Evolutionary conservation across 2,329 filamentous ascomycete species (phyloP).

Genomic region (Elsinoe arachidis): DNA sequence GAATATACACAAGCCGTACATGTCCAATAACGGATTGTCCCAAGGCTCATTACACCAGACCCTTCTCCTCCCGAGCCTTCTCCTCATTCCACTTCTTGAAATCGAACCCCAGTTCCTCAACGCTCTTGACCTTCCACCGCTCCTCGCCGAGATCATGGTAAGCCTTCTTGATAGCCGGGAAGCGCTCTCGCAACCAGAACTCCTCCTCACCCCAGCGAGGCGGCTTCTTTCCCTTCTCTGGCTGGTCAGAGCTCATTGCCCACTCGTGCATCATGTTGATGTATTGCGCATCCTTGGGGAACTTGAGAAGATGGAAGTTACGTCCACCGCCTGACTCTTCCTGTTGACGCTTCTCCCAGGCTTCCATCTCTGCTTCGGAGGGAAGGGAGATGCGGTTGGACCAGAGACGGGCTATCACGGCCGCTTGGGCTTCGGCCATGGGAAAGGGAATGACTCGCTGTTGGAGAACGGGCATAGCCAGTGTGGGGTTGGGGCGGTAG

Average conservation of each 20-base stretch:
- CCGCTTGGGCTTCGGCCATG: slow-evolving; percentile 67
- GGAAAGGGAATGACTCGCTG: slow-evolving; percentile 87
- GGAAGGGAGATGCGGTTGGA: slow-evolving; percentile 62
- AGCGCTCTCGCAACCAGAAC: slow-evolving; percentile 62
- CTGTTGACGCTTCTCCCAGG: slow-evolving; percentile 51
- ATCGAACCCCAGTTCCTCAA: slow-evolving; percentile 59
- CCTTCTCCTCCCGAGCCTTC: slow-evolving; percentile 18
- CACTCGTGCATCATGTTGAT: slow-evolving; percentile 62
- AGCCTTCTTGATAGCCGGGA: slow-evolving; percentile 59
- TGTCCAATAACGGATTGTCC: no score
- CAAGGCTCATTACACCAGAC: slow-evolving; percentile 8
- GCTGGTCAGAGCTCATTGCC: slow-evolving; percentile 39
- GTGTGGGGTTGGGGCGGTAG: slow-evolving; percentile 63
- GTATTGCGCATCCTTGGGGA: slow-evolving; percentile 57
- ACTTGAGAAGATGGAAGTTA: slow-evolving; percentile 47
- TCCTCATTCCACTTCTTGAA: slow-evolving; percentile 26
- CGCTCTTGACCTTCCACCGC: slow-evolving; percentile 47
- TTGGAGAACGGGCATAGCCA: slow-evolving; percentile 67
- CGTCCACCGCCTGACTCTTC: slow-evolving; percentile 39
- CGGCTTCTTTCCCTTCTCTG: slow-evolving; percentile 53
- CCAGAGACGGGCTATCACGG: slow-evolving; percentile 69
- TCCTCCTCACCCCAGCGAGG: slow-evolving; percentile 63
- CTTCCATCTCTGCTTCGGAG: slow-evolving; percentile 51
- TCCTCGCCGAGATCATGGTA: slow-evolving; percentile 59
- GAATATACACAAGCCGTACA: neutral